A percentile compares a stretch with the other conserved stretches of the same genome.
Evolutionary conservation across 2,329 filamentous ascomycete genomes (phyloP).

Genomic region (Zasmidium citrigriseum): DNA sequence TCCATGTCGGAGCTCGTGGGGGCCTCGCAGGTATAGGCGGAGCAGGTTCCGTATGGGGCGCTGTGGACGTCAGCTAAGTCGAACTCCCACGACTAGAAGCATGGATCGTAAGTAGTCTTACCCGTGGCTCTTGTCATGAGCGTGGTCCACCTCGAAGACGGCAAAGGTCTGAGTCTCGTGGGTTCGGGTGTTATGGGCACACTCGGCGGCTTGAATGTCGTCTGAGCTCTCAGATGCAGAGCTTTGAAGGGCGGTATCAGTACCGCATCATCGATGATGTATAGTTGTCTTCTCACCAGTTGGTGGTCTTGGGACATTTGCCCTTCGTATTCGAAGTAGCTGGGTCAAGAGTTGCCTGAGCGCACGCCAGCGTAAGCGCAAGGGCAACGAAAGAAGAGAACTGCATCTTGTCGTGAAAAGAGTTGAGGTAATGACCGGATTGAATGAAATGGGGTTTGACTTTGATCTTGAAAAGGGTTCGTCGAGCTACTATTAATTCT

Average conservation of each 20-base stretch:
- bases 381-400: slow-evolving; percentile 17
- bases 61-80: background rate
- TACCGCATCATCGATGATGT: too few relatives aligned
- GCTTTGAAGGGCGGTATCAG: slow-evolving; percentile 18
- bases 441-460: background rate
- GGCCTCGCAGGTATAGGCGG: slow-evolving; percentile 45
- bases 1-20: slow-evolving; percentile 30
- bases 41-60: slow-evolving; percentile 52
- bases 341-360: slow-evolving; percentile 39
- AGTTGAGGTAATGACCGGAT: slow-evolving; percentile 4
- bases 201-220: slow-evolving; percentile 47
- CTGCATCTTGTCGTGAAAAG: slow-evolving; percentile 12
- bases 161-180: slow-evolving; percentile 42
- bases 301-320: slow-evolving; percentile 32
- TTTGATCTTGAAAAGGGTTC: background rate
- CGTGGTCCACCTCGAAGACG: slow-evolving; percentile 47
- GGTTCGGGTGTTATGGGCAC: slow-evolving; percentile 44
- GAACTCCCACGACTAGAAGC: background rate
- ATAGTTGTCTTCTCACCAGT: slow-evolving; percentile 20
- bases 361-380: slow-evolving; percentile 23
- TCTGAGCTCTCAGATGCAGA: slow-evolving; percentile 35
- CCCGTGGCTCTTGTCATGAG: slow-evolving; percentile 46
- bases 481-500: background rate
- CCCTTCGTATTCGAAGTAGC: slow-evolving; percentile 41
- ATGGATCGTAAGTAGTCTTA: background rate